Evolutionary conservation across 2,329 filamentous ascomycete species (phyloP).

Genomic region (Neodidymelliopsis sp.): DNA sequence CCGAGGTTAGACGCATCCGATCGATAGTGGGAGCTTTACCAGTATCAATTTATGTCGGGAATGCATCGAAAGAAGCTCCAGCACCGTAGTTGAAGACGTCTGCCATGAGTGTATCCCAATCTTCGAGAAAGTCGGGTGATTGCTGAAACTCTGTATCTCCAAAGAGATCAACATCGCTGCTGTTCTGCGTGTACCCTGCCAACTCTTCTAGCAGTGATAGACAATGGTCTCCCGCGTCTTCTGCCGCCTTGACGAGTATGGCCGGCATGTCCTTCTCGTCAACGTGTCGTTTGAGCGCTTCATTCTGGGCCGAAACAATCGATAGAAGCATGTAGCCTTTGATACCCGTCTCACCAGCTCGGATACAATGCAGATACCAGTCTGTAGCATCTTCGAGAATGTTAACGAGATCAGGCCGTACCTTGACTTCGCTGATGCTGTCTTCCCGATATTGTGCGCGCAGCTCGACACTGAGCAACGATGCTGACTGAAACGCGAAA

Average conservation of each 20-base stretch:
- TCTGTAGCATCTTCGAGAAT: slow-evolving; percentile 31
- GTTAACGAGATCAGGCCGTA: slow-evolving; percentile 27
- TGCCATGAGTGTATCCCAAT: slow-evolving; percentile 30
- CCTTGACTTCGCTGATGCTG: slow-evolving; percentile 25
- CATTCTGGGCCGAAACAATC: slow-evolving; percentile 30
- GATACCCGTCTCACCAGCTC: slow-evolving; percentile 41
- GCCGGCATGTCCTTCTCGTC: slow-evolving; percentile 20
- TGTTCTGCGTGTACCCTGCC: slow-evolving; percentile 7
- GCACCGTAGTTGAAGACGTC: slow-evolving; percentile 22
- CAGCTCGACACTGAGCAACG: slow-evolving; percentile 33
- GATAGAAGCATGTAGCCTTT: slow-evolving; percentile 38
- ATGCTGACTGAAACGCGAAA: slow-evolving; percentile 30
- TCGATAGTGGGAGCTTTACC: too few relatives aligned
- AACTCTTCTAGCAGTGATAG: slow-evolving; percentile 31
- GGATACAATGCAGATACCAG: slow-evolving; percentile 30
- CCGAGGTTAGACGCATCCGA: too few relatives aligned
- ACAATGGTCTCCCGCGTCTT: slow-evolving; percentile 26
- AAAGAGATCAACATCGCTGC: not conserved
- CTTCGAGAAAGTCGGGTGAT: slow-evolving; percentile 22
- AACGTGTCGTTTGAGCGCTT: slow-evolving; percentile 26
- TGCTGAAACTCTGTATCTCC: slow-evolving; percentile 16
- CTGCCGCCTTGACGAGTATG: slow-evolving; percentile 23
- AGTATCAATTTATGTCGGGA: not conserved
- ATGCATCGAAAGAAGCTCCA: not conserved
- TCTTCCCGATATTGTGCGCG: slow-evolving; percentile 37